Base-by-base conservation (phyloP, 1,284 basidiomycete species). In the Microbotryum silenes-acaulis region DNA sequence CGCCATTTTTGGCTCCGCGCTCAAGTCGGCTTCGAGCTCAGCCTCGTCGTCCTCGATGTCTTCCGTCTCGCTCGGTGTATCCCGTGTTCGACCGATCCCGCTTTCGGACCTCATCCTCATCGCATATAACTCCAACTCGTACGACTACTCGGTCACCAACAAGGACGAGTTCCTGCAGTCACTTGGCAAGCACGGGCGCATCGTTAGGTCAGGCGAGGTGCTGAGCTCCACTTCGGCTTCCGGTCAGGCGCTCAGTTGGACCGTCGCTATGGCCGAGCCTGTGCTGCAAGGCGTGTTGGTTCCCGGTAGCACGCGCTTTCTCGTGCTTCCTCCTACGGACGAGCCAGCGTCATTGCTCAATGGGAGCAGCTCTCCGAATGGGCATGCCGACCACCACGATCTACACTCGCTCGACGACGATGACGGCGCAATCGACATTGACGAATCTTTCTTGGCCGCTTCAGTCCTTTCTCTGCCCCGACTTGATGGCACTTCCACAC, bases 271-370 rank as follows among this genome's bases (percentile, higher is more conserved):
- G 72, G 69, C 74, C 4, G 83, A 87, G 63, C 89, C 90, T 1
- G 84, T 86, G 27, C 75, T 81, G 23, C 88, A 91, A 77, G 91
- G 91, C 20, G 76, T 79, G 62, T 79, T 82, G 7, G 74, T 78
- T 20, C 74, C 72, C 33, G 80, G 79, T 4, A 71, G 70, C 29
- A 89, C 89, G 1, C 79, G 77, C 50, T 76, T 91, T 51, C 79
- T 87, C 55, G 72, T 90, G 14, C 74, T 80, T 3, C 77, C 74
- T 59, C 74, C 68, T 4, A 71, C 73, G 48, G 53, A 63, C 8
- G 69, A 72, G 66, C 70, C 31, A 67, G 74, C 49, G 74, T 73
- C 62, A 72, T 31, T 74, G 62, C 70, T 73, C 2, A 72, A 74
- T 44, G 59, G 37, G 37, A 12, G 16, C 37, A 42, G 14, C 4